These are phyloP conservation scores for Inga leiocalycina DNA, from an alignment of 306 rosid species.

Conservation along the genomic window DNA sequence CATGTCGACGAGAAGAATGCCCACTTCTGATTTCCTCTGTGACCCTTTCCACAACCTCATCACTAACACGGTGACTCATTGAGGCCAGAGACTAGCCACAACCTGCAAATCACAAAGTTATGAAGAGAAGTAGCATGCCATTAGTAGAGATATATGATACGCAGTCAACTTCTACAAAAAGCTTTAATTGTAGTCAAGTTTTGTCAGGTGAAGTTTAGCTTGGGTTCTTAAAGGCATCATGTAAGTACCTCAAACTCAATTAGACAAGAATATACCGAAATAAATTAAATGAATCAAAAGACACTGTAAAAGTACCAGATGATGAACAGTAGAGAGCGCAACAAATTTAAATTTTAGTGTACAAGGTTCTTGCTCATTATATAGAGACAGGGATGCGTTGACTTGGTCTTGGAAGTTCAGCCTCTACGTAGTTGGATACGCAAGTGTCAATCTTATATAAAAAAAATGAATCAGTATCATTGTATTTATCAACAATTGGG, in stretches of 20 bases:
- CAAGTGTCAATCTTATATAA: too few relatives aligned
- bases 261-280: not conserved
- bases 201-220: not conserved
- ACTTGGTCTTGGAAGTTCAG: too few relatives aligned
- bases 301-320: not conserved
- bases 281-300: not conserved
- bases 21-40: conserved; percentile 37
- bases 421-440: too few relatives aligned
- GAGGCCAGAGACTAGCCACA: not conserved
- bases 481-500: too few relatives aligned
- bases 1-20: conserved; percentile 34
- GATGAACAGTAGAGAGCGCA: not conserved
- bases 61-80: conserved; percentile 1
- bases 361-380: too few relatives aligned
- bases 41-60: not conserved
- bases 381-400: too few relatives aligned
- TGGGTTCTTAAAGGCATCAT: not conserved
- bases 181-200: not conserved
- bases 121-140: not conserved
- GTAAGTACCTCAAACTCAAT: not conserved
- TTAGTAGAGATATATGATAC: not conserved
- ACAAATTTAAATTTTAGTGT: not conserved
- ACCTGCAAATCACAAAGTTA: not conserved
- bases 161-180: not conserved
- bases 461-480: too few relatives aligned